Evolutionary conservation across 768 basidiomycete genomes (phyloP).

Genomic region (Serendipita indica): DNA sequence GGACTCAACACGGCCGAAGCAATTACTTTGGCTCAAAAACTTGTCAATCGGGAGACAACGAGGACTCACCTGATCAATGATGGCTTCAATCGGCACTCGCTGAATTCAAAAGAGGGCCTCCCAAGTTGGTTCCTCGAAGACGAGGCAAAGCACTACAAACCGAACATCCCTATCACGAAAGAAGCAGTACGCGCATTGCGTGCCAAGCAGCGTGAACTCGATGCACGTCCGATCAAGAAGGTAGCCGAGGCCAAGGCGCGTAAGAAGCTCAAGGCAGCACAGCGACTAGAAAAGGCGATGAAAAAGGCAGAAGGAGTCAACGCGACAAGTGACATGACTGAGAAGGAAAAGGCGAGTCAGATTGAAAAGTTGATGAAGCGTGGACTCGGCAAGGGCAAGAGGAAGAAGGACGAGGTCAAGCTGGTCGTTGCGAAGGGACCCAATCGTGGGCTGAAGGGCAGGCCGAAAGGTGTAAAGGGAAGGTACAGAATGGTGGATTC

Average conservation of each 20-base stretch:
- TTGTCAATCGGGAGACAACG: slow-evolving; percentile 83
- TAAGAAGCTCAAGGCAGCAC: slow-evolving; percentile 81
- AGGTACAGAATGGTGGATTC: slow-evolving; percentile 89
- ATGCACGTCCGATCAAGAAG: slow-evolving; percentile 97
- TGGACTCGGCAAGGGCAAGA: slow-evolving; percentile 45
- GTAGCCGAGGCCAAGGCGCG: slow-evolving; percentile 95
- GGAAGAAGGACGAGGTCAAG: slow-evolving; percentile 57
- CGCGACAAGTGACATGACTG: slow-evolving; percentile 76
- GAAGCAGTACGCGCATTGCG: slow-evolving; percentile 78
- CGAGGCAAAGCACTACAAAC: slow-evolving; percentile 80
- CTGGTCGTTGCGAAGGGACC: slow-evolving; percentile 84
- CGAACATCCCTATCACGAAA: slow-evolving; percentile 93
- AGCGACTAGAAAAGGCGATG: slow-evolving; percentile 77
- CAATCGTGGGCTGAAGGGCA: slow-evolving; percentile 77
- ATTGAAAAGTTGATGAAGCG: slow-evolving; percentile 86
- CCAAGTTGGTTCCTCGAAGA: slow-evolving; percentile 98
- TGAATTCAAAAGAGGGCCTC: slow-evolving; percentile 81
- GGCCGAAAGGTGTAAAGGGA: slow-evolving; percentile 93
- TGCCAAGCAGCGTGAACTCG: slow-evolving; percentile 81
- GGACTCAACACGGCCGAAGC: slow-evolving; percentile 82
- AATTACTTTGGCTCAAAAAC: slow-evolving; percentile 74
- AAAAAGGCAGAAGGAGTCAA: slow-evolving; percentile 94
- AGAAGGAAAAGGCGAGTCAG: slow-evolving; percentile 85
- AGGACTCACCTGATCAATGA: slow-evolving; percentile 82
- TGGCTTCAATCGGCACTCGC: slow-evolving; percentile 87